Conservation (phyloP, 495 filamentous ascomycete species). For the Penicillium steckii region DNA sequence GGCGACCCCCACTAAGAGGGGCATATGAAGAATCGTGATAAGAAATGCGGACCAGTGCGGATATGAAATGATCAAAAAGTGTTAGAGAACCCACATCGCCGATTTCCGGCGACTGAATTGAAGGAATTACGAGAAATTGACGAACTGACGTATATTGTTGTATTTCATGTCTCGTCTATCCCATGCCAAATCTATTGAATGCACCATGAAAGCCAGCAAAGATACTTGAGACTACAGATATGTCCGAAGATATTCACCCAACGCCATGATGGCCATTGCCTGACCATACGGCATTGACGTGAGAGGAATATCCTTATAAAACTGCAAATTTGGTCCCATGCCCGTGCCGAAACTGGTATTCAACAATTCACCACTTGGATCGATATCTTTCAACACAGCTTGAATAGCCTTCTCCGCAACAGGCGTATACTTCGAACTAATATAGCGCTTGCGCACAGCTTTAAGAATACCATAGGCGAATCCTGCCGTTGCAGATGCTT, state of each 20-base stretch:
- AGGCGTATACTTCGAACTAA: slow-evolving; percentile 45
- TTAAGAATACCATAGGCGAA: slow-evolving; percentile 76
- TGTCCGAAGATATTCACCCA: slow-evolving; percentile 63
- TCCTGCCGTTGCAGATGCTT: slow-evolving; percentile 71
- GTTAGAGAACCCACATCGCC: neutral
- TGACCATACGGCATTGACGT: slow-evolving; percentile 80
- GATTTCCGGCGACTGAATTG: neutral
- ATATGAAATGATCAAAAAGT: neutral
- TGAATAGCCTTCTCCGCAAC: slow-evolving; percentile 60
- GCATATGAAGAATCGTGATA: neutral
- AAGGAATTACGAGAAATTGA: neutral
- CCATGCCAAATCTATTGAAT: neutral
- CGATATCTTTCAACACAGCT: slow-evolving; percentile 59
- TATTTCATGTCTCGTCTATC: neutral
- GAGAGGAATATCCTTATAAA: slow-evolving; percentile 65
- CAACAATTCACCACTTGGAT: slow-evolving; percentile 59
- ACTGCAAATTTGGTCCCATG: slow-evolving; percentile 64
- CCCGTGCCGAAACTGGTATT: slow-evolving; percentile 72
- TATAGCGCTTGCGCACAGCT: slow-evolving; percentile 63
- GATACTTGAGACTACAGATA: slow-evolving; percentile 30
- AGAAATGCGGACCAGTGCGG: neutral
- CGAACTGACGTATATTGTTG: neutral
- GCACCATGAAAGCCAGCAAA: neutral
- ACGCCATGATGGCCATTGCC: slow-evolving; percentile 72
- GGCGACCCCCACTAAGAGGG: neutral